A percentile compares a stretch with the other conserved stretches of the same genome.
Conservation (phyloP, 2,329 filamentous ascomycete species). For the Colletotrichum cuscutae region DNA sequence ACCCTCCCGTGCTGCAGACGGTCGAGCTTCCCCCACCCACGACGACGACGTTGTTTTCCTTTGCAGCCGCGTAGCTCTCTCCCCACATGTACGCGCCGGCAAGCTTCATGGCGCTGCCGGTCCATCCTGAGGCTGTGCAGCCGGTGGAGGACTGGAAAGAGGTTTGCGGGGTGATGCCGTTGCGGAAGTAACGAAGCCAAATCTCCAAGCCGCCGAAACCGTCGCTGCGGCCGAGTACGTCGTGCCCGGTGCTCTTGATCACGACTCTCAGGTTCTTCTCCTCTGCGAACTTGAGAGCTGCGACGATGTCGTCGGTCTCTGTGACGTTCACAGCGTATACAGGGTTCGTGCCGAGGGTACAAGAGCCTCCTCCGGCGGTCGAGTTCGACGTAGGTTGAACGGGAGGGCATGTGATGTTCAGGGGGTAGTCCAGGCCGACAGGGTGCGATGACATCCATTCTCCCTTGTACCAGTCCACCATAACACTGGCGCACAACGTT, state of each 20-base stretch:
- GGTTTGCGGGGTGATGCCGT: constrained; percentile 42
- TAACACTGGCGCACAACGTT: too few relatives aligned
- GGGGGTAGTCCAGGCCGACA: too few relatives aligned
- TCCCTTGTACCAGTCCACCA: too few relatives aligned
- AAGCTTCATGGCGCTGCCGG: constrained; percentile 46
- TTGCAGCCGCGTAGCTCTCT: constrained; percentile 46
- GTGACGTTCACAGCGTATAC: too few relatives aligned
- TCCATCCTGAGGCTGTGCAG: constrained; percentile 43
- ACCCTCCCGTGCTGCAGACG: constrained; percentile 47
- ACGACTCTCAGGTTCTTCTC: too few relatives aligned
- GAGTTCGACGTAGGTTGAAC: too few relatives aligned
- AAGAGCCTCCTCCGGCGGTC: too few relatives aligned
- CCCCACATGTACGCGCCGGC: constrained; percentile 46
- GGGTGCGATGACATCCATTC: too few relatives aligned
- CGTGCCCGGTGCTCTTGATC: constrained; percentile 52
- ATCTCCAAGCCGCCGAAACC: constrained; percentile 45
- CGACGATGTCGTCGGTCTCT: too few relatives aligned
- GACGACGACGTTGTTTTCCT: constrained; percentile 44
- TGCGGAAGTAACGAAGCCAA: constrained; percentile 46
- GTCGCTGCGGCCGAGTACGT: constrained; percentile 48
- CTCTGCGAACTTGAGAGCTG: too few relatives aligned
- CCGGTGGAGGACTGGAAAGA: constrained; percentile 37
- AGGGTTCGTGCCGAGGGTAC: too few relatives aligned
- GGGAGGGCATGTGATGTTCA: too few relatives aligned
- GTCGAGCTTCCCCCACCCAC: constrained; percentile 45